A percentile compares a stretch with the other conserved stretches of the same genome.
These are phyloP conservation scores for Candida golubevii DNA, from an alignment of 805 yeast genomes.

Conservation along the genomic window DNA sequence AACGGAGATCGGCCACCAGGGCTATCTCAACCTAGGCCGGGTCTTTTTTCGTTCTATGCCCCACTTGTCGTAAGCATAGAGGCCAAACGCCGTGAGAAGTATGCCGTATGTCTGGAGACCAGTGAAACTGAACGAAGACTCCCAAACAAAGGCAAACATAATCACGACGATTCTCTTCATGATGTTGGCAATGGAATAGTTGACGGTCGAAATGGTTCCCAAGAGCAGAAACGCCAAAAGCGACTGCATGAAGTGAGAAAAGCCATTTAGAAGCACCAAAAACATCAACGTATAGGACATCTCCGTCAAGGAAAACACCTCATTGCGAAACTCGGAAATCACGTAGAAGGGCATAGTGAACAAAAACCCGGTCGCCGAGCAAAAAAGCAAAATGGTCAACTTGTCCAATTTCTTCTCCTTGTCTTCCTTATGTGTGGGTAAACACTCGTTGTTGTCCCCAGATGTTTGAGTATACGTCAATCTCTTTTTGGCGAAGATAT, in stretches of 20 bases:
- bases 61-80: slow-evolving; percentile 41
- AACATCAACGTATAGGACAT: slow-evolving; percentile 27
- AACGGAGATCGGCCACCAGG: no score
- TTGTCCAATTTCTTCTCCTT: slow-evolving; percentile 52
- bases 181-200: slow-evolving; percentile 75
- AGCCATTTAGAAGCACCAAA: slow-evolving; percentile 56
- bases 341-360: slow-evolving; percentile 67
- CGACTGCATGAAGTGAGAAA: slow-evolving; percentile 67
- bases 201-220: slow-evolving; percentile 69
- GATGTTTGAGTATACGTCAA: slow-evolving; percentile 45
- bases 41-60: slow-evolving; percentile 21
- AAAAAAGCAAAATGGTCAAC: slow-evolving; percentile 64
- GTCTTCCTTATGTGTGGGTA: slow-evolving; percentile 21
- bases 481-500: slow-evolving; percentile 73
- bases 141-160: slow-evolving; percentile 60
- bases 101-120: slow-evolving; percentile 34
- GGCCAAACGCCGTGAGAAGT: slow-evolving; percentile 34
- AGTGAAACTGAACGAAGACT: slow-evolving; percentile 35
- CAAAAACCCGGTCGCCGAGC: slow-evolving; percentile 64
- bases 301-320: slow-evolving; percentile 25
- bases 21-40: not conserved
- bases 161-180: slow-evolving; percentile 71
- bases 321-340: slow-evolving; percentile 45
- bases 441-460: slow-evolving; percentile 18
- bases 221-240: slow-evolving; percentile 72